These are phyloP conservation scores for Saccharomycopsis fermentans DNA, from an alignment of 805 yeast genomes.

Conservation along the genomic window DNA sequence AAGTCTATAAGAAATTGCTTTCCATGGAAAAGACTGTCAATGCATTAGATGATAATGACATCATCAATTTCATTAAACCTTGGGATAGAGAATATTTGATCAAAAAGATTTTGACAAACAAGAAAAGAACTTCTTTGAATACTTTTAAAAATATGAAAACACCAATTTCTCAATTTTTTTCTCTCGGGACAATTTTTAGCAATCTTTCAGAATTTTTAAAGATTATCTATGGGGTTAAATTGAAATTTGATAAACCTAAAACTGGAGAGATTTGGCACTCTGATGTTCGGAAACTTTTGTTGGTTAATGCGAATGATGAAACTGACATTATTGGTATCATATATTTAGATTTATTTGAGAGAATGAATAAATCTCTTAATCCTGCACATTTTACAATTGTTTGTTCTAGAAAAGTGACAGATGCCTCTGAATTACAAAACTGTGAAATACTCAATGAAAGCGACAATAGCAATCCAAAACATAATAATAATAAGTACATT, in stretches of 20 bases:
- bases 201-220: conserved; percentile 69
- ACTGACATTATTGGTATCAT: conserved; percentile 66
- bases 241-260: conserved; percentile 53
- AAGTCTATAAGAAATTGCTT: background rate
- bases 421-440: conserved; percentile 28
- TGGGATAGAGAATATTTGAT: conserved; percentile 83
- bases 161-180: conserved; percentile 60
- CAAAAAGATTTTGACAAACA: conserved; percentile 20
- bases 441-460: conserved; percentile 20
- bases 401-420: conserved; percentile 71
- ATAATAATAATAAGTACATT: conserved; percentile 12
- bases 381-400: conserved; percentile 96
- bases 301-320: conserved; percentile 47
- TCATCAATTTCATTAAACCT: conserved; percentile 49
- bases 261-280: conserved; percentile 82
- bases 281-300: conserved; percentile 76
- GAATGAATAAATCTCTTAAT: conserved; percentile 63
- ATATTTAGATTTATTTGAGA: conserved; percentile 78
- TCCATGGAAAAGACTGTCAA: conserved; percentile 7
- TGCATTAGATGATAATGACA: conserved; percentile 28
- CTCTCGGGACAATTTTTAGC: conserved; percentile 76
- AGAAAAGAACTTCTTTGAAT: conserved; percentile 20
- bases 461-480: background rate
- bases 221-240: conserved; percentile 63
- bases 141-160: conserved; percentile 19